These are phyloP conservation scores for Kodamaea lidongshanica DNA, from an alignment of 805 yeast species.

Conservation along the genomic window DNA sequence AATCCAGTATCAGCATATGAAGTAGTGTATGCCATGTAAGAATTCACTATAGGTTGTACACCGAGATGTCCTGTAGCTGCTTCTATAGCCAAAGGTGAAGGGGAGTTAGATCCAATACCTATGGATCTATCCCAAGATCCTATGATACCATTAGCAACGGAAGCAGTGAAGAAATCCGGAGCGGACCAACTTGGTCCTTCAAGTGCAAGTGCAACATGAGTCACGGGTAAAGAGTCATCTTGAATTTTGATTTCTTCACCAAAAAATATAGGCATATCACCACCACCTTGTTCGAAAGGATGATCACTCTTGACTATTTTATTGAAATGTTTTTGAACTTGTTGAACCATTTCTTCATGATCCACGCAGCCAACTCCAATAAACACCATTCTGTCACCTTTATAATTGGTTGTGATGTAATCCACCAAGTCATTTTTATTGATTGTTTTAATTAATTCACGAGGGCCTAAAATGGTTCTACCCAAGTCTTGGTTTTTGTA, in stretches of 20 bases:
- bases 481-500: slow-evolving; percentile 90
- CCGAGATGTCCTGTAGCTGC: slow-evolving; percentile 53
- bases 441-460: slow-evolving; percentile 78
- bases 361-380: slow-evolving; percentile 94
- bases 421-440: slow-evolving; percentile 66
- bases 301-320: slow-evolving; percentile 54
- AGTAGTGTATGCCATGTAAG: slow-evolving; percentile 94
- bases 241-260: slow-evolving; percentile 83
- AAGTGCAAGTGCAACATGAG: slow-evolving; percentile 90
- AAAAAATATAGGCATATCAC: slow-evolving; percentile 70
- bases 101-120: slow-evolving; percentile 77
- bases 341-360: slow-evolving; percentile 72
- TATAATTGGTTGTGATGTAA: slow-evolving; percentile 81
- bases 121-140: slow-evolving; percentile 97
- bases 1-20: slow-evolving; percentile 96
- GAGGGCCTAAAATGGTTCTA: slow-evolving; percentile 92
- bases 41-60: slow-evolving; percentile 72
- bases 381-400: slow-evolving; percentile 96
- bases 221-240: slow-evolving; percentile 77
- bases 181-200: slow-evolving; percentile 98
- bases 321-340: slow-evolving; percentile 74
- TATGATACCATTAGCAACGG: slow-evolving; percentile 92
- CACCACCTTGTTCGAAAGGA: slow-evolving; percentile 69
- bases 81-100: slow-evolving; percentile 76
- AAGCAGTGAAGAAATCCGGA: slow-evolving; percentile 89